Percentiles rank a stretch among this genome's conserved stretches.
Evolutionary conservation across 495 filamentous ascomycete species (phyloP).

Genomic region (Clavariopsis aquatica): DNA sequence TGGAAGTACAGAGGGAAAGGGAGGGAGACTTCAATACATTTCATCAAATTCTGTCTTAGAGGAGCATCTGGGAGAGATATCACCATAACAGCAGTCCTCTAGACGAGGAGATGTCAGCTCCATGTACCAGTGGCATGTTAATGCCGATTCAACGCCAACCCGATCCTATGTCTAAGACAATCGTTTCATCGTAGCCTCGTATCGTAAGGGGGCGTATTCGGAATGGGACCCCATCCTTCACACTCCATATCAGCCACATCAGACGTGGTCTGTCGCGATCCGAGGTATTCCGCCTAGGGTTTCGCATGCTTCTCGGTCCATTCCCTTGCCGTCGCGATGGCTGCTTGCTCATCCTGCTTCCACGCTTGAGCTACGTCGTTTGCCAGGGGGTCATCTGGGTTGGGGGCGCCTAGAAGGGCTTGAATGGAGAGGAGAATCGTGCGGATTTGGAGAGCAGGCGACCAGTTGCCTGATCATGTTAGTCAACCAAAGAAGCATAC

Average conservation of each 20-base stretch:
- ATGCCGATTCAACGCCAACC: not conserved
- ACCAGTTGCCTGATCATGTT: conserved; percentile 82
- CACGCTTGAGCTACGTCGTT: conserved; percentile 97
- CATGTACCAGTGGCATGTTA: not conserved
- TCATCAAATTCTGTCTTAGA: not conserved
- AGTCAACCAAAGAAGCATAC: not conserved
- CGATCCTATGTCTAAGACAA: conserved; percentile 1
- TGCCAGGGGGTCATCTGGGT: conserved; percentile 94
- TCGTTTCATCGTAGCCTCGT: not conserved
- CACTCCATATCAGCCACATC: not conserved
- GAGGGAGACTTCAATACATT: not conserved
- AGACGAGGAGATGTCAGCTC: not conserved
- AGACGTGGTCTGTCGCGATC: not conserved
- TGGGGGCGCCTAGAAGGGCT: conserved; percentile 91
- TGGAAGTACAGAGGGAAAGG: not conserved
- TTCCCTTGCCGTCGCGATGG: conserved; percentile 84
- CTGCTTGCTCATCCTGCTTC: conserved; percentile 92
- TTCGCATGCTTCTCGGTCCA: conserved; percentile 62
- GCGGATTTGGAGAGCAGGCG: conserved; percentile 93
- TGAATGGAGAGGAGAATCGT: conserved; percentile 98
- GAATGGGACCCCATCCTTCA: not conserved
- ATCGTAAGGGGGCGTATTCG: not conserved
- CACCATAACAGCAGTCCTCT: not conserved
- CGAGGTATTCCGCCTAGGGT: conserved; percentile 9
- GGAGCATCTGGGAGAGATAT: not conserved